Evolutionary conservation across 75 land plant genomes (phyloP), one percentile per base, ranked within the genome.

Genomic region (Gnetum montanum): DNA sequence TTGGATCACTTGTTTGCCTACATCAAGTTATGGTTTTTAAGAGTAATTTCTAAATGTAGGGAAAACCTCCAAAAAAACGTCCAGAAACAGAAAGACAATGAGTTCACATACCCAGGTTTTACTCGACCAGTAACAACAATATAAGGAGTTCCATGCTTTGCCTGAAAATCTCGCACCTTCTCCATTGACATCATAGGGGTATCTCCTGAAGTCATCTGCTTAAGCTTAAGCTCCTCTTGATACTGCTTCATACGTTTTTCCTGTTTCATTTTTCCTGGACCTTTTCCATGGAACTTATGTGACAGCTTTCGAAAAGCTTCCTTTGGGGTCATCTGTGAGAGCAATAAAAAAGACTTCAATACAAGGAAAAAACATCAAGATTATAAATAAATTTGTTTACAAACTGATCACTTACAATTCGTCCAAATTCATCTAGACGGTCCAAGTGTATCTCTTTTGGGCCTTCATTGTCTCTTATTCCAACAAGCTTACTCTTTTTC

Each of bases 281-380:
- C 91, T 61, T 94, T 94, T 6, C 96, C 96, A 68, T 94, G 98
- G 43, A 94, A 94, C 65, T 85, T 85, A 69, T 94, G 98, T 4
- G 98, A 94, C 46, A 94, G 57, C 34, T 54, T 67, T 46, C 96
- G 61, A 63, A 90, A 94, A n/a, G 96, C 90, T 62, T 94, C 98
- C 61, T 94, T 94, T 4, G 98, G 98, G 7, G 98, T 94, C 82
- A 94, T 66, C 86, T 86, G 79, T 36, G n/a, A n/a, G n/a, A n/a
- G n/a, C n/a, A n/a, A n/a, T n/a, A n/a, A n/a, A n/a, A n/a, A n/a
- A n/a, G n/a, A n/a, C n/a, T n/a, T n/a, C n/a, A n/a, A n/a, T n/a
- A n/a, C n/a, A n/a, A n/a, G n/a, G n/a, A n/a, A 26, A 60, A 62
- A 61, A 27, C 6, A 43, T 12, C 19, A 19, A 15, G 27, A 31